These are phyloP conservation scores for Xerocomellus chrysenteron DNA, from an alignment of 768 basidiomycete genomes.

Conservation along the genomic window DNA sequence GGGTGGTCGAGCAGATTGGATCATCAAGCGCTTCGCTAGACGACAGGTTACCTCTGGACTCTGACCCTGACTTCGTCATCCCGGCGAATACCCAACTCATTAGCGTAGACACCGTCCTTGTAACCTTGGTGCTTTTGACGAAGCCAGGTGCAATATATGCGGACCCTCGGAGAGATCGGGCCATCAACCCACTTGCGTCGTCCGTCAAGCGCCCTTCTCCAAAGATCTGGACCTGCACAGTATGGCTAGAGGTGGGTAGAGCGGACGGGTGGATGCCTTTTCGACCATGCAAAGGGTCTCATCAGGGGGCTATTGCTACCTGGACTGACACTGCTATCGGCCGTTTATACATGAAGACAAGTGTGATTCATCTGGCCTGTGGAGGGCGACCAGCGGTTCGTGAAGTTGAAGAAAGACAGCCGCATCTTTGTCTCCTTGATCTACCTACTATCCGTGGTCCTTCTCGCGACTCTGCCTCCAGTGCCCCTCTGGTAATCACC, in stretches of 20 bases:
- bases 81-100: slow-evolving; percentile 23
- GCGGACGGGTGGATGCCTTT: too few relatives aligned
- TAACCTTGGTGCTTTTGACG: slow-evolving; percentile 24
- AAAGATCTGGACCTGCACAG: too few relatives aligned
- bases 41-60: neutral
- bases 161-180: too few relatives aligned
- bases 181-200: too few relatives aligned
- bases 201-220: too few relatives aligned
- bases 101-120: slow-evolving; percentile 28
- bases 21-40: slow-evolving; percentile 43
- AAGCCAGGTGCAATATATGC: too few relatives aligned
- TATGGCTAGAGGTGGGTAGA: too few relatives aligned
- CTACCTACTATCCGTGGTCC: neutral
- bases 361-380: slow-evolving; percentile 58
- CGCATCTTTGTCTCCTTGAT: slow-evolving; percentile 72
- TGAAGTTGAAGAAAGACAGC: slow-evolving; percentile 98
- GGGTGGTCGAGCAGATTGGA: too few relatives aligned
- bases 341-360: too few relatives aligned
- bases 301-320: too few relatives aligned
- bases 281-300: too few relatives aligned
- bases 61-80: neutral
- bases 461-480: slow-evolving; percentile 6
- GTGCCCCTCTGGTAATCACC: slow-evolving; percentile 4
- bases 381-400: slow-evolving; percentile 93
- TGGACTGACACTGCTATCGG: too few relatives aligned